Base-by-base conservation (phyloP, 129 eudicot genomes). In the Flaveria linearis region DNA sequence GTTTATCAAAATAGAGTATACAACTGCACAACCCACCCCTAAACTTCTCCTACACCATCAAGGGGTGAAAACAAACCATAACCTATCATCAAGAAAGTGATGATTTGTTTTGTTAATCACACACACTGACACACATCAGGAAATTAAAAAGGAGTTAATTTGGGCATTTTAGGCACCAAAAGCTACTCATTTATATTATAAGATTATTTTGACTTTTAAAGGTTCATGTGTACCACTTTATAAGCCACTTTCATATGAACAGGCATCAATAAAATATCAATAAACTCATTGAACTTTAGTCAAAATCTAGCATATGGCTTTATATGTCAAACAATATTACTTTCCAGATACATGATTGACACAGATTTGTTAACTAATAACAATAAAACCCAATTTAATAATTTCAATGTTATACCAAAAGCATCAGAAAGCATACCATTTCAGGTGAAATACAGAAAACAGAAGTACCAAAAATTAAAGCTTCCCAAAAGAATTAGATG, bases 291-390 rank as follows among this genome's bases (percentile, higher is more conserved):
- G 50, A 73, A 66, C 79, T 65, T 65, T 78, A 43, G 17, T n/a
- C 53, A 74, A 39, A 80, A 80, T 76, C 46, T 55, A 42, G 75
- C 53, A 45, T 43, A 74, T 80, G 71, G 74, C 76, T 56, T 80
- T 55, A 5, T 33, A 74, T 60, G 68, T 43, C 63, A 66, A 73
- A 65, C 75, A 43, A 58, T 8, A 55, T n/a, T 45, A 56, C 70
- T 80, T 80, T 74, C 80, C 65, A n/a, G 7, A 16, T 4, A 80
- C 16, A 41, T 15, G 26, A 45, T 10, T 13, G 26, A 71, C 17
- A 41, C 4, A 22, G 30, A 50, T 36, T 9, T 50, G 57, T 36
- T 45, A 47, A 53, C 66, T 12, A 47, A 47, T 47, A 47, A 46
- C 53, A 47, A 2, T 3, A 49, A n/a, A 14, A 14, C 16, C 53